Conservation (phyloP, 108 stramenopile genomes). For the Epipyxis sp. region DNA sequence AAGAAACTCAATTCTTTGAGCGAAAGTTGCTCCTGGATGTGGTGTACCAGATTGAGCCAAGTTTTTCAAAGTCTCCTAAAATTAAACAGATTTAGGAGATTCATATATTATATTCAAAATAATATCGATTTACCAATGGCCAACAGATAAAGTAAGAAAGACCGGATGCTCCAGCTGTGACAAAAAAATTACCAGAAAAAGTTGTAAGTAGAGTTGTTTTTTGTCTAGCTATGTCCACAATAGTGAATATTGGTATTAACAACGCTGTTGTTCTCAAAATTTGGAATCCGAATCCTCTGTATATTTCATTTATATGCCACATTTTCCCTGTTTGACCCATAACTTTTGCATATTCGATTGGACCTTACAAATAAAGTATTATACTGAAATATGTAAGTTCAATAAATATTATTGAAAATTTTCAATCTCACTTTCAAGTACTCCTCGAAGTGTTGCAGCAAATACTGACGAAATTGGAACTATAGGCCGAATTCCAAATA, state of each 20-base stretch:
- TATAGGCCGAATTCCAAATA: neutral
- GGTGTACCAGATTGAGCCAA: slow-evolving; percentile 18
- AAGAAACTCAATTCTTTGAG: neutral
- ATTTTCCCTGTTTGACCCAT: slow-evolving; percentile 22
- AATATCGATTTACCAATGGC: too few relatives aligned
- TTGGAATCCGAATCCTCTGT: neutral
- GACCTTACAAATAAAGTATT: too few relatives aligned
- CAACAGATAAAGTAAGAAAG: too few relatives aligned
- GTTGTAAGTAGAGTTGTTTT: neutral
- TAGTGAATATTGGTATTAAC: neutral
- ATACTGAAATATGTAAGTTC: too few relatives aligned
- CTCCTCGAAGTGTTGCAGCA: neutral
- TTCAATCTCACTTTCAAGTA: slow-evolving; percentile 14
- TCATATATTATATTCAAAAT: too few relatives aligned
- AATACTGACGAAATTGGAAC: slow-evolving; percentile 2
- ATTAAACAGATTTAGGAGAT: neutral
- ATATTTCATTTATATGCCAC: slow-evolving; percentile 1
- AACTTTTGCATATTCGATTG: slow-evolving; percentile 15
- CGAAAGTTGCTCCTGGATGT: neutral
- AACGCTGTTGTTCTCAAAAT: neutral
- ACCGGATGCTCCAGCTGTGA: neutral
- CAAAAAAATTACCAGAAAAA: neutral
- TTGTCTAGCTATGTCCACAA: neutral
- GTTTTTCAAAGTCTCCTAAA: slow-evolving; percentile 27
- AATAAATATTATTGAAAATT: too few relatives aligned